Evolutionary conservation across 108 stramenopile species (phyloP), one percentile per base, ranked within the genome.

Genomic region (Fistulifera solaris): DNA sequence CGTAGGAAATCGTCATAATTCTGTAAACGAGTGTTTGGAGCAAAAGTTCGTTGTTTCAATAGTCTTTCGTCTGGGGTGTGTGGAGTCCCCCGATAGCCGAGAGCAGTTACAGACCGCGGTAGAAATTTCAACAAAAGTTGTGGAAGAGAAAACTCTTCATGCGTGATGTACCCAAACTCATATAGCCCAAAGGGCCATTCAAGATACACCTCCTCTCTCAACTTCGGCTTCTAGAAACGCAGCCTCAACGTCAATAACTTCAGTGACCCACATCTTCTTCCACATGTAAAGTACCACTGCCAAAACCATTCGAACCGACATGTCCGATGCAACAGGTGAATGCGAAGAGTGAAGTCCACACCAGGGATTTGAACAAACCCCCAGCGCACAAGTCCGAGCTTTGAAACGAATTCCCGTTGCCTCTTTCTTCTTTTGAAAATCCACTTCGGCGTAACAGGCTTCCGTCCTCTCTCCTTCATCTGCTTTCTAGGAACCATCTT

Each of bases 241-340:
- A n/a, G 58, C 56, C 5, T 47, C 31, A 31, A 64, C 35, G 38
- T 64, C 63, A 28, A 62, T 42, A 13, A 61, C 56, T 14, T 61
- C 52, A 17, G 28, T 14, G 6, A 39, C 28, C 25, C 50, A 54
- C 12, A 54, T 52, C 2, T 5, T n/a, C 12, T 61, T 27, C 19
- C 15, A 25, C 10, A 35, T 35, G 31, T 6, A 35, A 3, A 35
- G 53, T 50, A 46, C 19, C 3, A 21, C 11, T 6, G 8, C 3
- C 50, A n/a, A 51, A 2, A n/a, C 50, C 21, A 23, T 23, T 22
- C 50, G 50, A 27, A 51, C 21, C 5, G 50, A 25, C 26, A 11
- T 26, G 23, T 51, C 50, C 15, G 18, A 23, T 26, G 25, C 50
- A 22, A 51, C 50, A 5, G 50, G 50, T 6, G 50, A 51, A 26